phyloP scores from a whole-genome alignment of 129 eudicot genomes.

The Glebionis coronaria region DNA sequence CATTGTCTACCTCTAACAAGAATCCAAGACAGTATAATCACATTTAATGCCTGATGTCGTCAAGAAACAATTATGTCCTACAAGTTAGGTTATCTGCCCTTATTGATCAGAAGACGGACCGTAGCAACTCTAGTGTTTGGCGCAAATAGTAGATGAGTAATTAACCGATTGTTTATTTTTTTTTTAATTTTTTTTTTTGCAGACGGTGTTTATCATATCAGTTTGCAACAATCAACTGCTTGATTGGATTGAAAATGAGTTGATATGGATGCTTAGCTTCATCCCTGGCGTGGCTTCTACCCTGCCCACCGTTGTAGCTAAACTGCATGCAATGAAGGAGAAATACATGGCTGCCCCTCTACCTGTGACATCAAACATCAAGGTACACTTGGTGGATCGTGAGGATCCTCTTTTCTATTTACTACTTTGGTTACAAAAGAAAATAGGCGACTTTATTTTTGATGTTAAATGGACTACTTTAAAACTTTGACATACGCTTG shows the following conservation, averaged over 20 bases:
- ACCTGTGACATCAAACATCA: conserved; percentile 50
- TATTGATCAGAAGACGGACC: background rate
- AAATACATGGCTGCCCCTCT: conserved; percentile 68
- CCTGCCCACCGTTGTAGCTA: conserved; percentile 55
- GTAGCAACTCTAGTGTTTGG: background rate
- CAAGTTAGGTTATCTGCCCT: background rate
- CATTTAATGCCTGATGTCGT: background rate
- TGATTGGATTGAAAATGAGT: conserved; percentile 83
- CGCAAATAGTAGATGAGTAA: background rate
- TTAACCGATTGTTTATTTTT: too few relatives aligned
- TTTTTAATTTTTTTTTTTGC: background rate
- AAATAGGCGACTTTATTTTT: background rate
- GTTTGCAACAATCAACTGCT: conserved; percentile 98
- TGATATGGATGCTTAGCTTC: conserved; percentile 75
- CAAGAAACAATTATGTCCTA: background rate
- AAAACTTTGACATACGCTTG: conserved; percentile 45
- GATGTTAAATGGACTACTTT: background rate
- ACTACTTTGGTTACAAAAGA: background rate
- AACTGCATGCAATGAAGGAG: conserved; percentile 78
- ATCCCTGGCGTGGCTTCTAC: conserved; percentile 71
- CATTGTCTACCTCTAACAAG: too few relatives aligned
- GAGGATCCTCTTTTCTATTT: background rate
- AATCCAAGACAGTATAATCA: background rate
- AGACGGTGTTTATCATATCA: conserved; percentile 67
- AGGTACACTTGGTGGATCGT: conserved; percentile 39